Base-by-base conservation (phyloP, 768 basidiomycete genomes). In the Russula sp. region DNA sequence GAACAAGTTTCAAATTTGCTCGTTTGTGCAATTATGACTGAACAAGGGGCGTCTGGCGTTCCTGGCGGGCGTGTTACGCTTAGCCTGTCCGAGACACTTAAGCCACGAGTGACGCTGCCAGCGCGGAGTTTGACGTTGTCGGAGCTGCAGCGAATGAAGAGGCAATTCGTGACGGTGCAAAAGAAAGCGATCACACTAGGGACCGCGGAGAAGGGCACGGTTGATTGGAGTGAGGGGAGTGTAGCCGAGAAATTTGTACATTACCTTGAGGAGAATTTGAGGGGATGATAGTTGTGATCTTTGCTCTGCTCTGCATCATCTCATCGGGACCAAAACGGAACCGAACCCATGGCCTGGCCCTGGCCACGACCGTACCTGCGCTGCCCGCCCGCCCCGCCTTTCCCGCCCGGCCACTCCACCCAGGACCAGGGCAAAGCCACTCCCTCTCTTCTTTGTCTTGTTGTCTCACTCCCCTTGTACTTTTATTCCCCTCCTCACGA, bases 141-240 rank as follows among this genome's bases (percentile, higher is more conserved):
- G 0, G 93, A 96, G 74, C 77, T 97, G 58, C 94, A 96, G 71
- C 79, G 95, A 34, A 75, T 88, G 46, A 98, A 96, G 71, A 79
- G 95, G 46, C 94, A 98, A 71, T 98, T 96, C 69, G 88, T 96
- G 36, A 83, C 83, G 4, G 80, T 91, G 38, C 93, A 98, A 71
- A 92, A 89, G 71, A 93, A 92, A 67, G 92, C 91, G 7, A 86
- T 93, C 59, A 90, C 87, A 2, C 80, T 91, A 7, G 90, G 90
- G 14, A 85, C 86, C 16, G 88, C 83, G 7, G 90, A 91, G 68
- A 84, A 84, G 66, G 90, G 90, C 0, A 70, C 70, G 18, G 84
- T 93, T 34, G 84, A 90, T 66, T 93, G 90, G 87, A 81, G 77
- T 60, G 88, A 89, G 69, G 80, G 81, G 66, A 83, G 80, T 59